Conservation (phyloP, 2,329 filamentous ascomycete species). For the Diaporthe sp. region DNA sequence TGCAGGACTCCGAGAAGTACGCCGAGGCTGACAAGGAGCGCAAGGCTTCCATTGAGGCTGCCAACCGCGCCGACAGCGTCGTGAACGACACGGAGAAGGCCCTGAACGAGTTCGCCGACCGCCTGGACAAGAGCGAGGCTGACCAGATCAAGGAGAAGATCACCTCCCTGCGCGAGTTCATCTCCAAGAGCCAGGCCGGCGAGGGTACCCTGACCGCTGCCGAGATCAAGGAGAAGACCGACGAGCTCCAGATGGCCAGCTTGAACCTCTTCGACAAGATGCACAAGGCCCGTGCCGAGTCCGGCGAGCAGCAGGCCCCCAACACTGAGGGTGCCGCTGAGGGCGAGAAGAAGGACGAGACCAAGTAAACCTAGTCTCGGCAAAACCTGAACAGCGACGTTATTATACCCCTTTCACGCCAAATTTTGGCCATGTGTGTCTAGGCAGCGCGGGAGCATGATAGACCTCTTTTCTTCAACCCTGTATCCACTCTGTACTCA, state of each 20-base stretch:
- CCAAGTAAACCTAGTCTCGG: slow-evolving; percentile 66
- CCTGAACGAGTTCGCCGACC: slow-evolving; percentile 95
- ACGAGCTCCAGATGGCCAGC: slow-evolving; percentile 95
- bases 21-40: slow-evolving; percentile 96
- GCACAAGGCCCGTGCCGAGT: slow-evolving; percentile 92
- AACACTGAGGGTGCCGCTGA: slow-evolving; percentile 68
- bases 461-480: slow-evolving; percentile 49
- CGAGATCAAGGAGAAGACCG: slow-evolving; percentile 98
- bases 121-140: slow-evolving; percentile 95
- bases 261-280: slow-evolving; percentile 99
- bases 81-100: slow-evolving; percentile 99
- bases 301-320: slow-evolving; percentile 66
- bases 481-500: slow-evolving; percentile 66
- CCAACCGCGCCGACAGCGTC: slow-evolving; percentile 97
- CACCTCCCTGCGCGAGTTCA: slow-evolving; percentile 83
- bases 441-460: slow-evolving; percentile 49
- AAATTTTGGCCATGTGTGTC: slow-evolving; percentile 47
- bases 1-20: slow-evolving; percentile 97
- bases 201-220: slow-evolving; percentile 88
- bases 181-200: slow-evolving; percentile 94
- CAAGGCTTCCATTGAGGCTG: slow-evolving; percentile 93
- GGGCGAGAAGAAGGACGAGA: slow-evolving; percentile 83
- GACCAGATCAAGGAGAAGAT: slow-evolving; percentile 97
- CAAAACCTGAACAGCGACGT: slow-evolving; percentile 28
- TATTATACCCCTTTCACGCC: slow-evolving; percentile 45